phyloP scores from a whole-genome alignment of 1,139 yeast species.

The Sugiyamaella novakii region DNA sequence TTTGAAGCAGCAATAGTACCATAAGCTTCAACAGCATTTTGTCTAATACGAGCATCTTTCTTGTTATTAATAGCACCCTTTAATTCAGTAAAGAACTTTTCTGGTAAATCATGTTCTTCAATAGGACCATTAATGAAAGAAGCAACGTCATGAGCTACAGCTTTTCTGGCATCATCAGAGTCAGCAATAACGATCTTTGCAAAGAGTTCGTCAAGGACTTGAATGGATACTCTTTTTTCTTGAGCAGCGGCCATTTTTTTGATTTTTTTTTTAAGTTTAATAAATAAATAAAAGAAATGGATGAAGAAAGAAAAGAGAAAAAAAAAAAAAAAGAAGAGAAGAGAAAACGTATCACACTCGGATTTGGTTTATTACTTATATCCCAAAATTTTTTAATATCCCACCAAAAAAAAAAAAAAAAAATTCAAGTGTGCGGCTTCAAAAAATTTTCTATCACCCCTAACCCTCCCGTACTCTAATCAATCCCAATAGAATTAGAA shows the following conservation, averaged over 20 bases:
- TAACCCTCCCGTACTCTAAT: constrained; percentile 3
- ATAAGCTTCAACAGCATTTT: constrained; percentile 84
- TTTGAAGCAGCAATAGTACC: constrained; percentile 79
- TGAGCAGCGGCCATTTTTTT: constrained; percentile 29
- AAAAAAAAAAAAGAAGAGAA: constrained; percentile 13
- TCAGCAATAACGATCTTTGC: constrained; percentile 88
- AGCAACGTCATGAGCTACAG: constrained; percentile 88
- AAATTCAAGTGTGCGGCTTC: constrained; percentile 14
- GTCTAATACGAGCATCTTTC: constrained; percentile 64
- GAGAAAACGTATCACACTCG: constrained; percentile 8
- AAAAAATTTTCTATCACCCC: constrained; percentile 8
- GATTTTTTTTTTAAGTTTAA: constrained; percentile 10
- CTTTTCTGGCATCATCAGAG: constrained; percentile 71
- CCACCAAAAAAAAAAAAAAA: constrained; percentile 3
- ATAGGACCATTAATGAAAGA: constrained; percentile 95
- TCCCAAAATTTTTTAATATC: constrained; percentile 5
- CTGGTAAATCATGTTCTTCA: constrained; percentile 98
- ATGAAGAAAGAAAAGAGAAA: constrained; percentile 3
- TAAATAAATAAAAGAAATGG: constrained; percentile 17
- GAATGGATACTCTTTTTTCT: constrained; percentile 32
- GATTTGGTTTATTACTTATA: constrained; percentile 8
- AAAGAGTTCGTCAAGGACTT: constrained; percentile 93
- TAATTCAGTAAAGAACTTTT: constrained; percentile 78
- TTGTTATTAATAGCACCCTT: constrained; percentile 75
- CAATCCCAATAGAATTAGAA: constrained; percentile 5